Conservation (phyloP, 1,139 yeast genomes). For the Lodderomyces jiufengensis region DNA sequence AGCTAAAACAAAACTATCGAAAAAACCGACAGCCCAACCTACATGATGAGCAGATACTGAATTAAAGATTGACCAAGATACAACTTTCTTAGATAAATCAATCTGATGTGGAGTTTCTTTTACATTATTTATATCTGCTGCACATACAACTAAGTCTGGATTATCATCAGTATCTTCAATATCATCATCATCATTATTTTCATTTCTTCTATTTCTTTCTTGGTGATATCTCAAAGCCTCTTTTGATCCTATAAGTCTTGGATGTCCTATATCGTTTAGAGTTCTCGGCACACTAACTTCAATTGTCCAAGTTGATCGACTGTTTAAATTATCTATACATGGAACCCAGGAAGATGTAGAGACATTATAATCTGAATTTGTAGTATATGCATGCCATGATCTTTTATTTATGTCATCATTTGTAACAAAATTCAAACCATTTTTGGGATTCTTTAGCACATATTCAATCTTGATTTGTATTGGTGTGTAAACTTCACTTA, state of each 20-base stretch:
- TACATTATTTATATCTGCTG: conserved; percentile 62
- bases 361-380: conserved; percentile 71
- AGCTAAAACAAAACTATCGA: conserved; percentile 54
- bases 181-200: conserved; percentile 30
- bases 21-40: conserved; percentile 96
- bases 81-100: conserved; percentile 71
- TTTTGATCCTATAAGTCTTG: conserved; percentile 39
- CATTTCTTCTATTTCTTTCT: conserved; percentile 10
- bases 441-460: conserved; percentile 58
- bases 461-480: conserved; percentile 69
- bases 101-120: conserved; percentile 47
- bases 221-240: conserved; percentile 17
- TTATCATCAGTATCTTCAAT: conserved; percentile 50
- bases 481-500: conserved; percentile 58
- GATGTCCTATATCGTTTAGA: conserved; percentile 62
- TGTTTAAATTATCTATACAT: conserved; percentile 86
- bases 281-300: conserved; percentile 82
- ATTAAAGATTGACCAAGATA: conserved; percentile 74
- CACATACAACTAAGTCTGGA: conserved; percentile 64
- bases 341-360: conserved; percentile 97
- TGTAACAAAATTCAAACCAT: conserved; percentile 76
- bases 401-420: conserved; percentile 33
- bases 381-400: conserved; percentile 83
- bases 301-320: conserved; percentile 88
- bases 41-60: conserved; percentile 93